These are phyloP conservation scores for Beta macrorhiza DNA, from an alignment of 179 eudicot genomes.

Conservation along the genomic window DNA sequence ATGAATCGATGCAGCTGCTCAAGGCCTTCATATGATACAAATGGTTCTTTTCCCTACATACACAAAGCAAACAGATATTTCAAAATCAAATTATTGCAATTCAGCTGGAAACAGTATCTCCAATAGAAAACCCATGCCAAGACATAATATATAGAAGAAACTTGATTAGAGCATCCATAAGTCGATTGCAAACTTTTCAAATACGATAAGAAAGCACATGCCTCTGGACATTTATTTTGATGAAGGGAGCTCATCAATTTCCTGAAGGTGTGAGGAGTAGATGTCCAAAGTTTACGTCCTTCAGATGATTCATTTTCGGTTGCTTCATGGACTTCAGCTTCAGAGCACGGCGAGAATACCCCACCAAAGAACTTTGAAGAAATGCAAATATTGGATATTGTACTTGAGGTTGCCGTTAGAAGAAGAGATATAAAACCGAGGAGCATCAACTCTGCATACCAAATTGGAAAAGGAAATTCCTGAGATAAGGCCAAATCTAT, in stretches of 20 bases:
- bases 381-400: slow-evolving; percentile 78
- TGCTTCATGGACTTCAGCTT: slow-evolving; percentile 49
- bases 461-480: slow-evolving; percentile 14
- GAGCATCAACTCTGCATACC: slow-evolving; percentile 80
- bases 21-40: slow-evolving; percentile 91
- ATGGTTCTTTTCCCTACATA: slow-evolving; percentile 78
- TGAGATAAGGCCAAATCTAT: slow-evolving; percentile 9
- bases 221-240: slow-evolving; percentile 74
- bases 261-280: slow-evolving; percentile 44
- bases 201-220: slow-evolving; percentile 31
- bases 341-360: slow-evolving; percentile 78
- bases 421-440: slow-evolving; percentile 94
- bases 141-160: neutral
- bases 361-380: slow-evolving; percentile 72
- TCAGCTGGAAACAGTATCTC: neutral
- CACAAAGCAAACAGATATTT: slow-evolving; percentile 10
- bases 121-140: neutral
- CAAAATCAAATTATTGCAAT: neutral
- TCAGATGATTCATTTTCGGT: slow-evolving; percentile 36
- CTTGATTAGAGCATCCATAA: neutral
- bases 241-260: slow-evolving; percentile 54
- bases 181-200: neutral
- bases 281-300: slow-evolving; percentile 62
- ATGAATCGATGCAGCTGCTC: slow-evolving; percentile 97
- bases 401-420: slow-evolving; percentile 83